Conservation (phyloP, 1,139 yeast species). For the Suhomyces anneliseae region DNA sequence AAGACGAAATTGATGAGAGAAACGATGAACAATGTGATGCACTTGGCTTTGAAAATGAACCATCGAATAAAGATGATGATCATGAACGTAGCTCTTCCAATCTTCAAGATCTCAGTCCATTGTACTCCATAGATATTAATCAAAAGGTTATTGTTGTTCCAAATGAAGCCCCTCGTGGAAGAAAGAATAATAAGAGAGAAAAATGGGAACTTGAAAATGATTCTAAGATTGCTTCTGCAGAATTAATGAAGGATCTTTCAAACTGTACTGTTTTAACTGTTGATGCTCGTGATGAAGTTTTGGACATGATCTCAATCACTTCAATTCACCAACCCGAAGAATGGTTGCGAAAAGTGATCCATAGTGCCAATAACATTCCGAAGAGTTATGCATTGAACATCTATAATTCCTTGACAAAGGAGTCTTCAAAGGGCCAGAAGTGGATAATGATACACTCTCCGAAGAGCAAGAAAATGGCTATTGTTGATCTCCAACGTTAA, state of each 20-base stretch:
- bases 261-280: slow-evolving; percentile 71
- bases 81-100: slow-evolving; percentile 14
- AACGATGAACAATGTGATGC: background rate
- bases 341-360: slow-evolving; percentile 85
- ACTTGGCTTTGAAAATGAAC: background rate
- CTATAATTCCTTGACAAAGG: slow-evolving; percentile 69
- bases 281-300: slow-evolving; percentile 78
- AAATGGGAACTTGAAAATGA: slow-evolving; percentile 80
- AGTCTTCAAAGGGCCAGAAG: slow-evolving; percentile 64
- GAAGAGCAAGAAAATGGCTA: slow-evolving; percentile 67
- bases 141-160: slow-evolving; percentile 65
- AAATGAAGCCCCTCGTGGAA: slow-evolving; percentile 70
- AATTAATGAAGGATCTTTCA: slow-evolving; percentile 54
- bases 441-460: slow-evolving; percentile 77
- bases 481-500: slow-evolving; percentile 64
- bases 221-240: slow-evolving; percentile 60
- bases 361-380: slow-evolving; percentile 56
- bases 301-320: slow-evolving; percentile 77
- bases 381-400: slow-evolving; percentile 75
- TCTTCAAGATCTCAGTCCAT: slow-evolving; percentile 24
- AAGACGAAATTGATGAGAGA: slow-evolving; percentile 39
- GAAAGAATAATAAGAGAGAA: slow-evolving; percentile 73
- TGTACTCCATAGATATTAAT: slow-evolving; percentile 41
- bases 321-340: slow-evolving; percentile 80
- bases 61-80: slow-evolving; percentile 14